Conservation (phyloP, 805 yeast genomes). For the Teunomyces aglyptinius region DNA sequence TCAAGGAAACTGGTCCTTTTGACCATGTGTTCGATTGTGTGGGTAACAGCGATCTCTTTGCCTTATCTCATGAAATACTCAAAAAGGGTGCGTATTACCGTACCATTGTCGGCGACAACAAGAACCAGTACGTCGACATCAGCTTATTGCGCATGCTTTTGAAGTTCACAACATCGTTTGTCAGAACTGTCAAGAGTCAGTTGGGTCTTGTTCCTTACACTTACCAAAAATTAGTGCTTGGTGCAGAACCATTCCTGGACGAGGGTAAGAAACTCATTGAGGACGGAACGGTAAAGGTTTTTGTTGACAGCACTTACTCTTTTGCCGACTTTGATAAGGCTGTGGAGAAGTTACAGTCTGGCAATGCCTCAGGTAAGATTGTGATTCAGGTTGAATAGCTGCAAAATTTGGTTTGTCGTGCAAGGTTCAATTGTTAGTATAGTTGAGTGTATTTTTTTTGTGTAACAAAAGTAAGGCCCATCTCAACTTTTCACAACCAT, state of each 20-base stretch:
- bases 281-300: conserved; percentile 42
- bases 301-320: conserved; percentile 53
- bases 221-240: conserved; percentile 22
- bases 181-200: conserved; percentile 11
- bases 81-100: conserved; percentile 51
- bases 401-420: background rate
- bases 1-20: conserved; percentile 39
- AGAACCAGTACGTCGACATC: conserved; percentile 32
- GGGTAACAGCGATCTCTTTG: conserved; percentile 54
- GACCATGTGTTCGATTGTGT: conserved; percentile 65
- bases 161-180: background rate
- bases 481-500: conserved; percentile 1
- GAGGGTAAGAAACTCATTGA: conserved; percentile 40
- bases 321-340: conserved; percentile 54
- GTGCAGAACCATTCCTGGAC: conserved; percentile 12
- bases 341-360: conserved; percentile 42
- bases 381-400: conserved; percentile 36
- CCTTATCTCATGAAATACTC: conserved; percentile 40
- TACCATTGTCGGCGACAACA: conserved; percentile 55
- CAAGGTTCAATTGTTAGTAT: background rate
- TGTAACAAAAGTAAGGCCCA: background rate
- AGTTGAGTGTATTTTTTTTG: background rate
- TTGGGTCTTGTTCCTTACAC: conserved; percentile 24
- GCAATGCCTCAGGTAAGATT: conserved; percentile 65
- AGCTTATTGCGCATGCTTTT: background rate